Percentiles rank a stretch among this genome's conserved stretches.
phyloP scores from a whole-genome alignment of 1,284 basidiomycete species.

The Malassezia nana region DNA sequence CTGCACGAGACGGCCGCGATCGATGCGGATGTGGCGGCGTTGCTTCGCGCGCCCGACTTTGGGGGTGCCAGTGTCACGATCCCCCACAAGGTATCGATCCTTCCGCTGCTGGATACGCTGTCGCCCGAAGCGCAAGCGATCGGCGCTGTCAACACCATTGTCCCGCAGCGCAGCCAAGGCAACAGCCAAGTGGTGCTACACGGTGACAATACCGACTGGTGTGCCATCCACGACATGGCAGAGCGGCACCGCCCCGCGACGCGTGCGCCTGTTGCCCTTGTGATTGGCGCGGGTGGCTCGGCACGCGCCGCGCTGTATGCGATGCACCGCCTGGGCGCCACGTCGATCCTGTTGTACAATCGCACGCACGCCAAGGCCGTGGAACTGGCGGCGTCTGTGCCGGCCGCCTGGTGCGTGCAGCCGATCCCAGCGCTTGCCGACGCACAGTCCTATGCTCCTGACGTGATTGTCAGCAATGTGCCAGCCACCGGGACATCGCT shows the following conservation, averaged over 20 bases:
- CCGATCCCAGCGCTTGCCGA: slow-evolving; percentile 26
- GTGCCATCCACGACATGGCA: slow-evolving; percentile 31
- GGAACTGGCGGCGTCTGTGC: slow-evolving; percentile 26
- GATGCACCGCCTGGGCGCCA: slow-evolving; percentile 36
- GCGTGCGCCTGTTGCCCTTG: slow-evolving; percentile 25
- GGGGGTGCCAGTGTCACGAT: slow-evolving; percentile 86
- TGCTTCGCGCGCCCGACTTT: slow-evolving; percentile 63
- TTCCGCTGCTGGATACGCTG: slow-evolving; percentile 33
- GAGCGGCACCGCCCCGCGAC: slow-evolving; percentile 19
- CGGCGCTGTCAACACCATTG: slow-evolving; percentile 45
- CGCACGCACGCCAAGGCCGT: slow-evolving; percentile 38
- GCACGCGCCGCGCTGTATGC: slow-evolving; percentile 45
- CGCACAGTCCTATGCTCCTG: slow-evolving; percentile 13
- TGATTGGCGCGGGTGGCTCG: slow-evolving; percentile 46
- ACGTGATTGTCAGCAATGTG: slow-evolving; percentile 39
- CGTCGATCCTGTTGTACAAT: slow-evolving; percentile 40
- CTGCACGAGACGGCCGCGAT: slow-evolving; percentile 66
- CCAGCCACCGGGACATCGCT: slow-evolving; percentile 35
- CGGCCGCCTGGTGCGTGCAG: slow-evolving; percentile 36
- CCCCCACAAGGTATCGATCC: slow-evolving; percentile 40
- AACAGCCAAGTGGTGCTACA: slow-evolving; percentile 18
- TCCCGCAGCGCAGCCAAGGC: slow-evolving; percentile 22
- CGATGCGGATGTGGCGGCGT: slow-evolving; percentile 58
- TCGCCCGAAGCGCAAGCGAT: slow-evolving; percentile 38
- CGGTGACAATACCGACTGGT: slow-evolving; percentile 48